These are phyloP conservation scores for Boechera divaricarpa DNA, from an alignment of 345 rosid genomes.

Conservation along the genomic window DNA sequence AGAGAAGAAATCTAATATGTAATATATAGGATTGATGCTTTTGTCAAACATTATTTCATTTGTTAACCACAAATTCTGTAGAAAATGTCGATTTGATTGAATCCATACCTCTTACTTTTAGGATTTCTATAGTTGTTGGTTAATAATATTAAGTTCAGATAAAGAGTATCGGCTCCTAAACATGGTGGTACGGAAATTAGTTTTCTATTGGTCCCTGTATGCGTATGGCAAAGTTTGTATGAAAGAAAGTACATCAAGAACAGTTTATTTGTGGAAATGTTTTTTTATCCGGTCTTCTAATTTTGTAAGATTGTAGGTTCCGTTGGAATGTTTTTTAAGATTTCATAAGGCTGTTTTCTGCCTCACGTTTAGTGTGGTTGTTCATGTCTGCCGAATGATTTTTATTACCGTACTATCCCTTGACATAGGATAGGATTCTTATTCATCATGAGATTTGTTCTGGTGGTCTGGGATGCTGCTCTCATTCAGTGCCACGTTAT, in stretches of 20 bases:
- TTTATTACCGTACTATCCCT: background rate
- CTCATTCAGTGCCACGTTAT: background rate
- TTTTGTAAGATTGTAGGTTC: constrained; percentile 4
- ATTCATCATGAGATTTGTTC: background rate
- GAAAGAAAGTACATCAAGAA: background rate
- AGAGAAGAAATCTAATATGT: constrained; percentile 8
- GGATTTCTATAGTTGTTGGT: background rate
- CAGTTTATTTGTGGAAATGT: constrained; percentile 11
- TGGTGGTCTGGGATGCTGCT: background rate
- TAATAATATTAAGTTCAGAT: background rate
- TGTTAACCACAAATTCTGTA: background rate
- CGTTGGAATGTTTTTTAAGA: background rate
- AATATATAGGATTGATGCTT: constrained; percentile 15
- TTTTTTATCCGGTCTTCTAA: background rate
- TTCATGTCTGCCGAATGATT: background rate
- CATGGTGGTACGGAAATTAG: constrained; percentile 3
- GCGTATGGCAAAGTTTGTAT: background rate
- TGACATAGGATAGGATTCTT: background rate
- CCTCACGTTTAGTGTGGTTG: background rate
- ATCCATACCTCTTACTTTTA: background rate
- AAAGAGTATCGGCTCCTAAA: background rate
- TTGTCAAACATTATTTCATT: background rate
- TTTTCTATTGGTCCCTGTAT: background rate
- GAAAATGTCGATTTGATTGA: background rate
- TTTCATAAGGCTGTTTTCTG: background rate